Base-by-base conservation (phyloP, 208 protist genomes). In the Wallacemonas sp. region DNA sequence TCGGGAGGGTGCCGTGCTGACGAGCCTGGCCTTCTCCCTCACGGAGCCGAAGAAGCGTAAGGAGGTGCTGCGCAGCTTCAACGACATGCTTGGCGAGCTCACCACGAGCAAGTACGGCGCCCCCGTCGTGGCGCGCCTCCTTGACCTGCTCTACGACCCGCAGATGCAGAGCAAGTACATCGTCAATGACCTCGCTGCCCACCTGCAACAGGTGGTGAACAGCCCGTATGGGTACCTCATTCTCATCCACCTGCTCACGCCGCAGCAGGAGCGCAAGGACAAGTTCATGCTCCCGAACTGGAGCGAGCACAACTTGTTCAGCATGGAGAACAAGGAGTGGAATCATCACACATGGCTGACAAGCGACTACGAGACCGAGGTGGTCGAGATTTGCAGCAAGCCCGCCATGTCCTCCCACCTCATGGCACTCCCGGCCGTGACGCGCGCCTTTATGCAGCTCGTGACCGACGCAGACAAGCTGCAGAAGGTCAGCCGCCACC, bases 341-440 rank as follows among this genome's bases (percentile, higher is more conserved):
- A 96, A 96, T 58, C 76, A 72, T 54, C 88, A 94, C 77, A 91
- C 85, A 39, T 96, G 91, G 91, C 84, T 96, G 24, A 90, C 83
- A 11, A 67, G 76, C 26, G 70, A 93, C 44, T 90, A 85, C 72
- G 61, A 76, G 30, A 41, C 67, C 19, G 87, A 96, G 72, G 78
- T 72, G 41, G 85, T 96, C 0, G 87, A 96, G 75, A 83, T 94
- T 29, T 94, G 91, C 68, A 77, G 72, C 65, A 91, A 92, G 66
- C 71, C 78, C 5, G 91, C 91, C n/a, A 68, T 81, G 67, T 73
- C 65, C 2, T 87, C 91, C 24, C 91, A 96, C 66, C 78, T 93
- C 26, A 61, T 68, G 23, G 84, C 80, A 1, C 54, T 96, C 14
- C 85, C 88, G 6, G 72, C 75, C 30, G 65, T 96, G 17, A 77